Base-by-base conservation (phyloP, 2,329 filamentous ascomycete species). In the Westerdykella sp. region DNA sequence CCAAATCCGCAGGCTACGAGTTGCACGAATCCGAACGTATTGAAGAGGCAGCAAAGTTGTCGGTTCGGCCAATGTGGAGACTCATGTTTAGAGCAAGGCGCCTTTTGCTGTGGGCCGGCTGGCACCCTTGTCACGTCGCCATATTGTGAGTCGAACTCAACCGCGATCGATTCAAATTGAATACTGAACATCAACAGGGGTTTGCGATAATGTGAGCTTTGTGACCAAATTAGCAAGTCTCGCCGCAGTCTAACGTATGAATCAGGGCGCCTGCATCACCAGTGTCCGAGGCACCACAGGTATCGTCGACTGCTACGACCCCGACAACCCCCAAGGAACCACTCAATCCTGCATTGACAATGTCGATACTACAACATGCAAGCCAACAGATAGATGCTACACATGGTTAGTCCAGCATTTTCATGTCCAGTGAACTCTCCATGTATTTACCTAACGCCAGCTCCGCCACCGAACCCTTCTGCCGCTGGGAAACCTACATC, bases 221-320 rank as follows among this genome's bases (percentile, higher is more conserved):
- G 14, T 36, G n/a, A 35, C n/a, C 12, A 18, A 5, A 9, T 11
- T 18, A 11, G 13, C 32, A 35, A 12, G 10, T 7, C 3, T 18
- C 4, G 16, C 2, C 15, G 28, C 22, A 30, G 10, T 42, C 25
- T 28, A 28, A 28, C 25, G n/a, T 39, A 35, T 22, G 3, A 18
- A n/a, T 30, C 34, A 50, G 48, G 48, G 48, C 16, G 45, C 46
- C 13, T 51, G 48, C 30, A 48, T 51, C n/a, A 51, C 48, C 10
- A 43, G 39, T 12, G 45, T 51, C 7, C 43, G 48, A 15, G 48
- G 45, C 12, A 41, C 45, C 11, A 51, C 48, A 4, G 48, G 48
- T n/a, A 42, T 48, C 10, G 48, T 51, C 12, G 48, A 51, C 37
- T 51, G 48, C 39, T 51, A 46, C 28, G 48, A 51, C 34, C 48